A percentile compares a stretch with the other conserved stretches of the same genome.
Evolutionary conservation across 2,329 filamentous ascomycete species (phyloP).

Genomic region (Calonectria pteridis): DNA sequence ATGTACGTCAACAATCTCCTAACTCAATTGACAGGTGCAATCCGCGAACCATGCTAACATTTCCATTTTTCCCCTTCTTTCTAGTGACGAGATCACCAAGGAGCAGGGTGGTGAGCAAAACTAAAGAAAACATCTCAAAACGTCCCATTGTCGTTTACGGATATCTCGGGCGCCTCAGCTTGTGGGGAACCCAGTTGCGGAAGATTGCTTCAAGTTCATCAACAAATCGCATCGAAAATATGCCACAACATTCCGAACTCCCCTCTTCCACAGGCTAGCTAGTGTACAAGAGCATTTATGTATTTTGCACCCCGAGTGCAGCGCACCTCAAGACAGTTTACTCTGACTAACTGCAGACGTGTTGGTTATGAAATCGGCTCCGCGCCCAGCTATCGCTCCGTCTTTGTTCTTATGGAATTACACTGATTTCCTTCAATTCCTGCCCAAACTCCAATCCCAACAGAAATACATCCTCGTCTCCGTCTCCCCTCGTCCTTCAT

Average conservation of each 20-base stretch:
- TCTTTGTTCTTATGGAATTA: conserved; percentile 32
- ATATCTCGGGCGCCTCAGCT: conserved; percentile 32
- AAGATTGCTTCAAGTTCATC: conserved; percentile 31
- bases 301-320: conserved; percentile 38
- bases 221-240: conserved; percentile 30
- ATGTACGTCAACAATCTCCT: conserved; percentile 70
- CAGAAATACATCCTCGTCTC: conserved; percentile 28
- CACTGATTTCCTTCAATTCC: conserved; percentile 29
- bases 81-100: conserved; percentile 82
- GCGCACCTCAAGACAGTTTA: conserved; percentile 25
- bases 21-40: conserved; percentile 19
- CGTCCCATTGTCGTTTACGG: conserved; percentile 30
- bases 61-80: neutral
- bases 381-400: conserved; percentile 12
- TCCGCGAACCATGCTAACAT: conserved; percentile 27
- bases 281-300: conserved; percentile 55
- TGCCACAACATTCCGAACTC: conserved; percentile 37
- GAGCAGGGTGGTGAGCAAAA: conserved; percentile 77
- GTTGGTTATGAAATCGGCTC: neutral
- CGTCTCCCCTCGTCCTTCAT: conserved; percentile 51
- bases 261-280: conserved; percentile 47
- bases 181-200: conserved; percentile 35
- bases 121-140: conserved; percentile 51
- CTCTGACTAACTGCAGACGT: conserved; percentile 25
- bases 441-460: conserved; percentile 42